Base-by-base conservation (phyloP, 1,284 basidiomycete genomes). In the Rhizoctonia solani region DNA sequence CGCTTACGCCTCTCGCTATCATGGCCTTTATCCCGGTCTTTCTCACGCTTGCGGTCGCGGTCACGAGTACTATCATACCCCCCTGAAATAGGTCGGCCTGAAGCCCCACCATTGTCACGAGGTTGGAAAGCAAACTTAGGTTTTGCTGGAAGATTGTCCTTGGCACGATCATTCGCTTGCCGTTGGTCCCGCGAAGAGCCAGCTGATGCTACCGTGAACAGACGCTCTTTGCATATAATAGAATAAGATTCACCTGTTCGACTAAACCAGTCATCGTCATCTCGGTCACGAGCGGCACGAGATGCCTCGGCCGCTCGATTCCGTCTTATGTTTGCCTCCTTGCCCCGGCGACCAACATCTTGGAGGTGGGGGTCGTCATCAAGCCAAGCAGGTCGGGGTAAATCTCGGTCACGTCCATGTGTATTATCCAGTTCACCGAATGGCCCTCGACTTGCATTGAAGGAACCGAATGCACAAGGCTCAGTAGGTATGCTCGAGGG, bases 191-290 rank as follows among this genome's bases (percentile, higher is more conserved):
- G 44, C n/a, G 44, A 46, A 11, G 44, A 11, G 6, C 9, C 44
- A 16, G 37, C n/a, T 46, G 44, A 9, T 6, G 6, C 44, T 19
- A 6, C 44, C 11, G 11, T 9, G n/a, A 19, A 21, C 44, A 46
- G 19, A 19, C n/a, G 44, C 8, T 11, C 13, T 19, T 8, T 16
- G 16, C 19, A 46, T 19, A 46, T 9, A 21, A 21, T 46, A 9
- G 8, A 46, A 46, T 19, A 49, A 37, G 13, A 39, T 50, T 47
- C 46, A 19, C 39, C 32, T 41, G 13, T 49, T 50, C 58, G 58
- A 52, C 58, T 63, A 19, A 63, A 63, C 58, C 58, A 63, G 32
- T 63, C 58, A 23, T 63, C 58, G 2, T 63, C 58, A 19, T 63
- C 58, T 11, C 47, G 29, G 21, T 63, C 58, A 8, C 30, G 30